These are phyloP conservation scores for Entrophospora sp. DNA, from an alignment of 192 early-diverging fungal genomes.

Conservation along the genomic window DNA sequence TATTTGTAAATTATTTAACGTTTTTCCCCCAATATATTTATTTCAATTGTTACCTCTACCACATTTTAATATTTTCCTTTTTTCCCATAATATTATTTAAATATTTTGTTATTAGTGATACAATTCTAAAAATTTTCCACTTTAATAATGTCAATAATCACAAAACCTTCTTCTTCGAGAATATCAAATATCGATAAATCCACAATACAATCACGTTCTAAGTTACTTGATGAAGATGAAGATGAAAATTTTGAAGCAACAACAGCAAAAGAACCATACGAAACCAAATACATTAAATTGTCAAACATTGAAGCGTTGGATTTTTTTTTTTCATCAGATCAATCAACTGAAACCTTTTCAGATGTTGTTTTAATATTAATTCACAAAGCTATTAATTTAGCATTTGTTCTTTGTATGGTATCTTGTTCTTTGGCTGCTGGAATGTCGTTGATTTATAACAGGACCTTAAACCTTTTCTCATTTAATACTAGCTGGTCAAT, in stretches of 20 bases:
- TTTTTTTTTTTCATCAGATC: background rate
- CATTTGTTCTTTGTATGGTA: background rate
- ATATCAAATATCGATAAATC: too few species aligned
- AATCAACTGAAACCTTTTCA: background rate
- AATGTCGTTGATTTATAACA: background rate
- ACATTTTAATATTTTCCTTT: too few species aligned
- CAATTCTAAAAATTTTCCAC: too few species aligned
- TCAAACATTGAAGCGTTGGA: background rate
- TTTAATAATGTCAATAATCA: too few species aligned
- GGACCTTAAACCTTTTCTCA: background rate
- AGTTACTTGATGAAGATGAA: too few species aligned
- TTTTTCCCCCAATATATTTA: too few species aligned
- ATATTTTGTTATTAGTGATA: too few species aligned
- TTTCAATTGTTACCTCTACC: too few species aligned
- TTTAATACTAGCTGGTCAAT: background rate
- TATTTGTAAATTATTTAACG: too few species aligned
- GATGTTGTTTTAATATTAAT: background rate
- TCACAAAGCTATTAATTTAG: background rate
- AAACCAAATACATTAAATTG: slow-evolving; percentile 11
- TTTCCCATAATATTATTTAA: too few species aligned
- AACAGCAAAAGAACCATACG: background rate
- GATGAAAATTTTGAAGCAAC: background rate
- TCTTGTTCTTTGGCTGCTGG: background rate
- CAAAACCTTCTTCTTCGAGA: too few species aligned
- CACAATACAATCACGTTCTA: too few species aligned